A percentile compares a stretch with the other conserved stretches of the same genome.
Conservation (phyloP, 1,284 basidiomycete genomes). For the Rhodotorula sp. region DNA sequence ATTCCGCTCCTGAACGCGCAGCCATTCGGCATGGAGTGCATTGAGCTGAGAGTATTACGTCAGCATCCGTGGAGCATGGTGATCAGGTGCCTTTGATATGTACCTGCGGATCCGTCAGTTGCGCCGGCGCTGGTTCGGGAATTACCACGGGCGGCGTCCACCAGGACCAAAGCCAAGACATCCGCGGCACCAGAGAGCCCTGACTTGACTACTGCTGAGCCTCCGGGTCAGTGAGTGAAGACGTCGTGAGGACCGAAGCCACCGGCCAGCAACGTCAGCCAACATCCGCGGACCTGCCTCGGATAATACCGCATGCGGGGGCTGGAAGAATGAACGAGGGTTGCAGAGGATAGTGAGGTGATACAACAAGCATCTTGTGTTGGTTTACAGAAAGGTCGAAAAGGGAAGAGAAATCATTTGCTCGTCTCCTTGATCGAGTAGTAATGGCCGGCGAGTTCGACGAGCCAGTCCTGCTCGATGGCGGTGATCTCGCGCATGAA, state of each 20-base stretch:
- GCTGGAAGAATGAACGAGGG: too few relatives aligned
- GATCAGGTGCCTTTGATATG: background rate
- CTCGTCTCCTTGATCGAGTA: constrained; percentile 35
- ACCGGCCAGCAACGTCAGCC: too few relatives aligned
- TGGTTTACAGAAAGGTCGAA: background rate
- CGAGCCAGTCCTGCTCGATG: constrained; percentile 56
- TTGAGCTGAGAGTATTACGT: background rate
- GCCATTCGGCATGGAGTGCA: constrained; percentile 12
- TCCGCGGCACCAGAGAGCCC: background rate
- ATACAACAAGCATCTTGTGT: background rate
- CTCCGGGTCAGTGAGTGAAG: too few relatives aligned
- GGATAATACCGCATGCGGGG: too few relatives aligned
- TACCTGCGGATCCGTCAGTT: constrained; percentile 4
- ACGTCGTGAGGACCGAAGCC: too few relatives aligned
- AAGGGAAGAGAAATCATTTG: background rate
- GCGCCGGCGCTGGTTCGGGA: background rate
- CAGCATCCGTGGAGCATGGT: too few relatives aligned
- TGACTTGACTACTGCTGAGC: too few relatives aligned
- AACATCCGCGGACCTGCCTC: too few relatives aligned
- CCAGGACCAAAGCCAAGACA: constrained; percentile 6
- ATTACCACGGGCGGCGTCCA: background rate
- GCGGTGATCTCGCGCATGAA: constrained; percentile 59
- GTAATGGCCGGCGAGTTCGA: constrained; percentile 51
- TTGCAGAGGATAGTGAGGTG: background rate
- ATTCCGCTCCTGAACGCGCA: background rate